Conservation (phyloP, 2,329 filamentous ascomycete species). For the Calonectria hawksworthii region DNA sequence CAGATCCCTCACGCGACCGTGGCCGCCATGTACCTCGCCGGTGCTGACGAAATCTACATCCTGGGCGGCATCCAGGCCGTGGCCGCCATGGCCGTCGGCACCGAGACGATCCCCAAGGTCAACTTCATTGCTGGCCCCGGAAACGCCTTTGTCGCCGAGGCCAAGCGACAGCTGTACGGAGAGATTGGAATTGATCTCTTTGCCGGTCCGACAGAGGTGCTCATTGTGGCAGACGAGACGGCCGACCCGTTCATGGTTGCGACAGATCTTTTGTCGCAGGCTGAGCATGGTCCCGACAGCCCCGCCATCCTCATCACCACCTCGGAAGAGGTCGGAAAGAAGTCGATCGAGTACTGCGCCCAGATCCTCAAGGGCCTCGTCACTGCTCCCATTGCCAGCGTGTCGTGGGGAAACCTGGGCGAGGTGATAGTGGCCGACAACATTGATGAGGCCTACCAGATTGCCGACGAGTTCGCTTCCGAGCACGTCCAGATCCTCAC, state of each 20-base stretch:
- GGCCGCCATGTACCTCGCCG: constrained; percentile 28
- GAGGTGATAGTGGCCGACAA: constrained; percentile 26
- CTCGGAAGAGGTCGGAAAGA: constrained; percentile 16
- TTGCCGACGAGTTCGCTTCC: constrained; percentile 29
- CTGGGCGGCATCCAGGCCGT: constrained; percentile 31
- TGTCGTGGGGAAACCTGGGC: constrained; percentile 27
- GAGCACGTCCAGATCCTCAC: constrained; percentile 33
- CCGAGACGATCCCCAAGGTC: constrained; percentile 30
- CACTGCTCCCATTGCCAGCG: constrained; percentile 20
- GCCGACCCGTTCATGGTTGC: constrained; percentile 28
- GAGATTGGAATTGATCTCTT: constrained; percentile 32
- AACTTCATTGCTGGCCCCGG: constrained; percentile 35
- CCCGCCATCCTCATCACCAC: constrained; percentile 24
- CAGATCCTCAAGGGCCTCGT: constrained; percentile 23
- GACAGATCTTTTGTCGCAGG: constrained; percentile 21
- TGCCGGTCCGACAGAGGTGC: constrained; percentile 26
- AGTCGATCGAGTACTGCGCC: constrained; percentile 20
- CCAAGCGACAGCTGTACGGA: constrained; percentile 31
- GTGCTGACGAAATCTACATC: constrained; percentile 29
- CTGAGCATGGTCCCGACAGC: constrained; percentile 17
- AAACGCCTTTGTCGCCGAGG: constrained; percentile 34
- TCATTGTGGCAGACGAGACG: constrained; percentile 30
- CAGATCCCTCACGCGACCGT: constrained; percentile 32
- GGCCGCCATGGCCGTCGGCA: constrained; percentile 33
- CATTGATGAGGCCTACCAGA: constrained; percentile 26